phyloP scores from a whole-genome alignment of 139 green algal genomes.

The Diplosphaera chodatii region DNA sequence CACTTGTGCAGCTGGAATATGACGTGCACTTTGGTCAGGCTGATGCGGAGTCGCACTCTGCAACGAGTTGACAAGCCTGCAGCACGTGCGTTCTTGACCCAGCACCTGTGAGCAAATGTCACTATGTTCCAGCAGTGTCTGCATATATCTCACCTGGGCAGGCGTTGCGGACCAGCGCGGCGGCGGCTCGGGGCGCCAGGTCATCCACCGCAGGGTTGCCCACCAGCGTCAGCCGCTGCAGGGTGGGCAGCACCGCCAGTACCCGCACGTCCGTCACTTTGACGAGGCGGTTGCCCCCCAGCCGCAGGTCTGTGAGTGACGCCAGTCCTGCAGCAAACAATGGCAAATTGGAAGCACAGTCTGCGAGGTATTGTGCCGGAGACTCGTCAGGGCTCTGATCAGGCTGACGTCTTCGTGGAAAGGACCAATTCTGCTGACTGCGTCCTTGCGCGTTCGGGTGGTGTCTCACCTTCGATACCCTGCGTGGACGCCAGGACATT shows the following conservation, averaged over 20 bases:
- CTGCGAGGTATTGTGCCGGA: no score
- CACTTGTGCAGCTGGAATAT: no score
- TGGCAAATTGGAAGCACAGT: no score
- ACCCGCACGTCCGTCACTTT: not conserved
- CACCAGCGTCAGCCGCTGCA: constrained; percentile 43
- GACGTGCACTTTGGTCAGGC: no score
- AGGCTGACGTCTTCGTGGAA: no score
- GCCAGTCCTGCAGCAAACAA: not conserved
- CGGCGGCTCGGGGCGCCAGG: not conserved
- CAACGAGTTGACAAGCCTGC: no score
- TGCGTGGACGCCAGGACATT: not conserved
- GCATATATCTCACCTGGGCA: not conserved
- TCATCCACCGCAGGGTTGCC: constrained; percentile 46
- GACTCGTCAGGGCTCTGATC: no score
- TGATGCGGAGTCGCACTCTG: no score
- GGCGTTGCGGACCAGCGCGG: not conserved
- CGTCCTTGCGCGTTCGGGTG: no score
- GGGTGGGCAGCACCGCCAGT: not conserved
- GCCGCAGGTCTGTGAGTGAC: not conserved
- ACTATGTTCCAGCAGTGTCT: not conserved
- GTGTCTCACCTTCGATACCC: not conserved
- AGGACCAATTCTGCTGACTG: no score
- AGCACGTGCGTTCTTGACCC: no score
- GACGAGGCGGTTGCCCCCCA: not conserved
- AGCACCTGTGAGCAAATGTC: no score